Evolutionary conservation across 345 rosid genomes (phyloP).

Genomic region (Hypericum androsaemum): DNA sequence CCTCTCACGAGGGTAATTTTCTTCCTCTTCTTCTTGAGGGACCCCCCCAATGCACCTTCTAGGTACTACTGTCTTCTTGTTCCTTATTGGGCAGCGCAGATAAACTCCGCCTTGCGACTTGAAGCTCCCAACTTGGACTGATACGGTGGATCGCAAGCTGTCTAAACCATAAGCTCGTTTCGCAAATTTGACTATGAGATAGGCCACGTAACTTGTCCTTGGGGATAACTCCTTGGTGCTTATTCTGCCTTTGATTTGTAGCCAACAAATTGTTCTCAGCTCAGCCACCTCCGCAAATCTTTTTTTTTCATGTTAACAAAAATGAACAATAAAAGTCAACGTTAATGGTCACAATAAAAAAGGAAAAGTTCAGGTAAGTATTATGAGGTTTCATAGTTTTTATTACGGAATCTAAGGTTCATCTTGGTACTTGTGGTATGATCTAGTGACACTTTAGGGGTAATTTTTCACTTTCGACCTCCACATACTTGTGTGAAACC

Average conservation of each 20-base stretch:
- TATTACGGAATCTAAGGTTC: too few relatives aligned
- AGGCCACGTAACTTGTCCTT: conserved; percentile 26
- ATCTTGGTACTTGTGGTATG: too few relatives aligned
- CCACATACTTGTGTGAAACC: too few relatives aligned
- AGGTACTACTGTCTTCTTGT: conserved; percentile 3
- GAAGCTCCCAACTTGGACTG: conserved; percentile 12
- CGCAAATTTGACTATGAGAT: conserved; percentile 31
- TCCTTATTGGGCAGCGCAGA: conserved; percentile 22
- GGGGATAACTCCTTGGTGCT: conserved; percentile 26
- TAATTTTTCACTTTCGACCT: too few relatives aligned
- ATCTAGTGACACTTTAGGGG: too few relatives aligned
- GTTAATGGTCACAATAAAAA: not conserved
- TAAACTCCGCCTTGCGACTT: conserved; percentile 13
- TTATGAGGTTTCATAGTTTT: too few relatives aligned
- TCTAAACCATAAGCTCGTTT: conserved; percentile 37
- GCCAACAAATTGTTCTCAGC: conserved; percentile 34
- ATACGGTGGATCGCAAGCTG: conserved; percentile 33
- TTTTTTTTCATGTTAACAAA: too few relatives aligned
- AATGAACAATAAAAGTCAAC: too few relatives aligned
- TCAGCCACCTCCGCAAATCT: conserved; percentile 36
- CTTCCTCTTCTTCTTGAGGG: conserved; percentile 6
- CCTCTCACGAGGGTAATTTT: conserved; percentile 8
- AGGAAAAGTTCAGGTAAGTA: not conserved
- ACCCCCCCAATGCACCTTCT: not conserved
- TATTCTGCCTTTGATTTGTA: conserved; percentile 33